A percentile compares a stretch with the other conserved stretches of the same genome.
Evolutionary conservation across 1,139 yeast genomes (phyloP).

Genomic region (Suhomyces kunorum): DNA sequence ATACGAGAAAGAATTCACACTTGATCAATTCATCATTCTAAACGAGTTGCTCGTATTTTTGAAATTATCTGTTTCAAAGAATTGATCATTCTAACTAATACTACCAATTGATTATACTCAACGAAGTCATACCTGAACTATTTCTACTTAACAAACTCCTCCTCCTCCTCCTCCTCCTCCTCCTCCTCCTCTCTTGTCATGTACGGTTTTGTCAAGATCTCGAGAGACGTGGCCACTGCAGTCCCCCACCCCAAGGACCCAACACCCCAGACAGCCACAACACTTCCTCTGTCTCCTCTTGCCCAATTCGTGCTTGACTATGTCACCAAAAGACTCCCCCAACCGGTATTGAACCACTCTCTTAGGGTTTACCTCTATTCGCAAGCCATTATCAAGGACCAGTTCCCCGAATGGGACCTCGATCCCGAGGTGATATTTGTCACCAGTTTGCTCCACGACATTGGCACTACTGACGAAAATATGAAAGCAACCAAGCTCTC

Average conservation of each 20-base stretch:
- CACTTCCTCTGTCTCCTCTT: constrained; percentile 26
- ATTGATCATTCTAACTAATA: no score
- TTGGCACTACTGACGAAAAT: constrained; percentile 38
- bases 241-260: constrained; percentile 31
- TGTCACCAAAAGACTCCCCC: constrained; percentile 29
- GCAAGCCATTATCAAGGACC: constrained; percentile 37
- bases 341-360: constrained; percentile 33
- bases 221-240: constrained; percentile 32
- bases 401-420: constrained; percentile 38
- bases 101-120: no score
- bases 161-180: no score
- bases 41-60: no score
- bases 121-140: no score
- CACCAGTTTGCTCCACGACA: constrained; percentile 40
- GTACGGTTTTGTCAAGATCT: constrained; percentile 37
- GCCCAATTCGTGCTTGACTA: constrained; percentile 26
- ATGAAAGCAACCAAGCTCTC: constrained; percentile 40
- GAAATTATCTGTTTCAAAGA: no score
- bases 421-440: constrained; percentile 33
- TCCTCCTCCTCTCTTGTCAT: no score
- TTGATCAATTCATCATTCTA: no score
- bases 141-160: not conserved
- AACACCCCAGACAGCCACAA: constrained; percentile 24
- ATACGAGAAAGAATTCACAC: no score
- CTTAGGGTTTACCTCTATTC: constrained; percentile 37